Conservation (phyloP, 1,139 yeast species). For the Suhomyces anneliseae region DNA sequence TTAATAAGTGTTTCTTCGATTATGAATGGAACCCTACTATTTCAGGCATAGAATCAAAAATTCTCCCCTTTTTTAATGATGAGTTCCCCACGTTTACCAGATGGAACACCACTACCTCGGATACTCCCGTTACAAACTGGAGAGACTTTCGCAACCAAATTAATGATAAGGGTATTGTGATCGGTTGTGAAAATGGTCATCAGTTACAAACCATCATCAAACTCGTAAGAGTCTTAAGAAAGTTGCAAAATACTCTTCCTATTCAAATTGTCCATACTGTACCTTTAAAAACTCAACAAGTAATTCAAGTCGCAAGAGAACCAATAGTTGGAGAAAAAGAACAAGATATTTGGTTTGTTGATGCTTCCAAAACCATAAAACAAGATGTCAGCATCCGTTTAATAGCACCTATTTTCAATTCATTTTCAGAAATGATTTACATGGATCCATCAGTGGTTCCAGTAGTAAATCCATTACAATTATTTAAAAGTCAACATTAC, state of each 20-base stretch:
- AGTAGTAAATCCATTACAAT: conserved; percentile 15
- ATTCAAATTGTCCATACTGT: conserved; percentile 33
- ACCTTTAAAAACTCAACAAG: neutral
- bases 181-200: conserved; percentile 28
- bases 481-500: conserved; percentile 17
- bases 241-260: conserved; percentile 33
- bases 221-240: conserved; percentile 31
- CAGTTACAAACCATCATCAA: conserved; percentile 16
- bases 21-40: neutral
- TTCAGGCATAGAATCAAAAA: conserved; percentile 1
- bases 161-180: conserved; percentile 39
- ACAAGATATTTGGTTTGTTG: conserved; percentile 19
- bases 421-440: conserved; percentile 22
- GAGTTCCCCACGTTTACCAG: conserved; percentile 6
- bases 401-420: conserved; percentile 23
- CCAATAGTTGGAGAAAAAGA: conserved; percentile 7
- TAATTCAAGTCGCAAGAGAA: conserved; percentile 1
- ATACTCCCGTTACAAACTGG: neutral
- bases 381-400: conserved; percentile 19
- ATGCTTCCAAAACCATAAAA: conserved; percentile 10
- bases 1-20: conserved; percentile 9
- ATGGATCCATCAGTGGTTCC: conserved; percentile 23
- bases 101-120: conserved; percentile 1
- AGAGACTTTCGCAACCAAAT: conserved; percentile 20
- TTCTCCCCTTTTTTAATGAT: conserved; percentile 10